Evolutionary conservation across 805 yeast genomes (phyloP), one percentile per base, ranked within the genome.

Genomic region (Yarrowia sp.): DNA sequence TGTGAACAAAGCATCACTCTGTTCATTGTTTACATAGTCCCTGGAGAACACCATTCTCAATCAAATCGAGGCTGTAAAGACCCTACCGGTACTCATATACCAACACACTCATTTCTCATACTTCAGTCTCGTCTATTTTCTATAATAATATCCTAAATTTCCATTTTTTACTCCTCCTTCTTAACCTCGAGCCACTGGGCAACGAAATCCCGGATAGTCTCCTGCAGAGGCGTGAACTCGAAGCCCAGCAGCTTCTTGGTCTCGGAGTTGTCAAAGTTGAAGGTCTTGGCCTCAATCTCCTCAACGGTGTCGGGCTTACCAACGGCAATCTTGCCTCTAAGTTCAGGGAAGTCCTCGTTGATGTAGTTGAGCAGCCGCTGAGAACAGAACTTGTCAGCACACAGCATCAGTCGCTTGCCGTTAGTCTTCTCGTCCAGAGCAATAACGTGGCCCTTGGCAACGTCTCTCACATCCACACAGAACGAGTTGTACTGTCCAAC

Each of bases 401-500:
- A 71, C 38, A 67, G 53, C 41, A 74, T 66, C 46, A 75, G 73
- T 66, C 72, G 70, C 16, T 77, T 71, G 69, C 75, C 69, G 32
- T 73, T 70, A 10, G 71, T 53, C 46, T 36, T 36, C 75, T 76
- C 59, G 77, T 70, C 72, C 69, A 85, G 79, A 3, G 88, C 86
- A n/a, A 75, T 71, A 14, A 85, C 72, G 73, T 87, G 91, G 7
- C 87, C 86, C 59, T 74, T 74, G 8, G 90, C 89, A 50, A 85
- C 89, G 73, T 87, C 90, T 73, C 89, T 81, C 7, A 87, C 89
- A 75, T 87, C 89, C 43, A 84, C 79, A 65, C 63, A 41, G 48
- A 56, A 56, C 15, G 48, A 41, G n/a, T 42, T 41, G 63, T 75
- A 82, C 16, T 72, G 53, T 8, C 63, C 63, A 2, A 40, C 36